Conservation (phyloP, 2,329 filamentous ascomycete species). For the Beauveria medogensis region DNA sequence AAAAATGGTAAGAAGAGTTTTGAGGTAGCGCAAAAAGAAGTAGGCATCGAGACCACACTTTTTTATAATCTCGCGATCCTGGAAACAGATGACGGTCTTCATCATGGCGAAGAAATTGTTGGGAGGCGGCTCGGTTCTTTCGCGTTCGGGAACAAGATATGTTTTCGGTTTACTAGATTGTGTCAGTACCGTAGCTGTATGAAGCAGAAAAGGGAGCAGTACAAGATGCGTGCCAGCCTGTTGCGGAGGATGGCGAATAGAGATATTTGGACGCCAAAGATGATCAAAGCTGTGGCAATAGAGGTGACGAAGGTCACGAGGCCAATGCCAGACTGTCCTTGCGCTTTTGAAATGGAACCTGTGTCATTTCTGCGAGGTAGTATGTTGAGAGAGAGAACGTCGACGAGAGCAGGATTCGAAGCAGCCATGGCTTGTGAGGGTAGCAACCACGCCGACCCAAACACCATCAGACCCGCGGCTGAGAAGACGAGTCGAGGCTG, state of each 20-base stretch:
- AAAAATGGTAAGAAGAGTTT: constrained; percentile 79
- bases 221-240: constrained; percentile 78
- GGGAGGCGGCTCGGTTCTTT: constrained; percentile 71
- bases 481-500: background rate
- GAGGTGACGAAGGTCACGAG: constrained; percentile 52
- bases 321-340: constrained; percentile 22
- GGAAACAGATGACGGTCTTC: constrained; percentile 55
- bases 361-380: background rate
- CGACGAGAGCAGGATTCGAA: background rate
- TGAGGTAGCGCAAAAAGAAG: constrained; percentile 86
- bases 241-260: constrained; percentile 72
- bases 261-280: constrained; percentile 57
- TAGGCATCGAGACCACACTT: constrained; percentile 96
- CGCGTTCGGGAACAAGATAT: constrained; percentile 76
- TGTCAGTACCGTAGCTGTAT: constrained; percentile 13
- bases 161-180: constrained; percentile 65
- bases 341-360: background rate
- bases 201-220: constrained; percentile 17
- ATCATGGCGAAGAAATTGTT: constrained; percentile 43
- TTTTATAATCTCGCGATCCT: constrained; percentile 77
- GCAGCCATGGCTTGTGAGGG: background rate
- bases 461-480: background rate
- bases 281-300: constrained; percentile 49
- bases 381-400: background rate
- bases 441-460: constrained; percentile 1